A percentile compares a stretch with the other conserved stretches of the same genome.
These are phyloP conservation scores for Punica granatum DNA, from an alignment of 345 rosid genomes.

Conservation along the genomic window DNA sequence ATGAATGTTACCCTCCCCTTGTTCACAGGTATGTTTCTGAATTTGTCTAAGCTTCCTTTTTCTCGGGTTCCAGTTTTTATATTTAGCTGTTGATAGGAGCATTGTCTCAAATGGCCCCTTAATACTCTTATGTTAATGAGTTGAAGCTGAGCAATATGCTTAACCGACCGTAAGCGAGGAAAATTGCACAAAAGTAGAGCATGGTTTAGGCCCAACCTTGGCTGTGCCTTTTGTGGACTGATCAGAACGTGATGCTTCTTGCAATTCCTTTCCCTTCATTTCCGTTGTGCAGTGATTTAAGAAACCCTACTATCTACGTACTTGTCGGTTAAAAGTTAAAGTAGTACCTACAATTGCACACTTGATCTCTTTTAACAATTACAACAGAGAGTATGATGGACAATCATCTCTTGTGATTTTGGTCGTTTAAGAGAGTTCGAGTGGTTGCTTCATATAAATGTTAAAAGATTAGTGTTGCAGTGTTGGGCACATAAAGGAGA, in stretches of 20 bases:
- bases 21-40: constrained; percentile 71
- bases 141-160: too few species aligned
- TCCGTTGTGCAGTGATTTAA: too few species aligned
- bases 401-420: background rate
- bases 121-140: too few species aligned
- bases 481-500: background rate
- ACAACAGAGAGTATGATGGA: background rate
- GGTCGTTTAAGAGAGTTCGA: background rate
- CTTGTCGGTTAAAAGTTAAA: background rate
- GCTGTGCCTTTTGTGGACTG: too few species aligned
- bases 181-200: too few species aligned
- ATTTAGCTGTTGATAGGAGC: background rate
- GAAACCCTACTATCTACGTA: too few species aligned
- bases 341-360: background rate
- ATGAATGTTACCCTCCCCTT: constrained; percentile 78
- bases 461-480: background rate
- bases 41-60: constrained; percentile 7
- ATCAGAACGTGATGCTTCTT: too few species aligned
- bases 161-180: too few species aligned
- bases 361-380: too few species aligned
- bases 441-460: background rate
- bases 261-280: too few species aligned
- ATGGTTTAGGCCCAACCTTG: too few species aligned
- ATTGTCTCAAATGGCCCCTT: background rate
- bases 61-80: background rate